Base-by-base conservation (phyloP, 805 yeast species). In the Yamadazyma insecticola region DNA sequence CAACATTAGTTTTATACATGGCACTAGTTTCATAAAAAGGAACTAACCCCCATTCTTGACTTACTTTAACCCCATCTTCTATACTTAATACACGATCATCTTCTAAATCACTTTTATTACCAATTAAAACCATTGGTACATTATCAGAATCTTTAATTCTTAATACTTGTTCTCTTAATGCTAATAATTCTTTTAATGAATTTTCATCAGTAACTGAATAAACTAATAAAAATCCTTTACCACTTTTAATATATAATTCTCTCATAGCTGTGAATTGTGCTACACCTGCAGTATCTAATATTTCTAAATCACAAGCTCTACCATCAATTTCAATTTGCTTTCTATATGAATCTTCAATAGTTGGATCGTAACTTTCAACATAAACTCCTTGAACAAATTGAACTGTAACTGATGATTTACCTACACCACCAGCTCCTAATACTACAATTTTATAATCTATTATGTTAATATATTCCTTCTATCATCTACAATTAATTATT, bases 391-490 rank as follows among this genome's bases (percentile, higher is more conserved):
- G 95, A 3, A 87, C 95, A 51, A 83, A 89, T 52, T 87, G 95
- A 5, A 87, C 95, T 1, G 96, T 88, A 24, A 90, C 66, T 23
- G 95, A 88, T 15, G 97, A 86, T 50, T 90, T 90, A 47, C 98
- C 98, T 6, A 87, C 96, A 60, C 97, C 96, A 47, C 97, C 97
- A 10, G 96, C 95, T 39, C 98, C 98, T 36, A 90, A 66, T 13
- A 90, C 92, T 12, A 86, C 97, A 26, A 92, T 66, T 53, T 86
- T 87, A 57, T 88, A 88, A 53, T 89, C 97, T 74, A 28, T 9
- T 21, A 22, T 22, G 37, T 34, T 34, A 34, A 33, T 34, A 33
- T 7, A n/a, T n/a, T n/a, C n/a, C n/a, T n/a, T n/a, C n/a, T n/a
- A n/a, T n/a, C n/a, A n/a, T n/a, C n/a, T n/a, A n/a, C n/a, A n/a